phyloP scores from a whole-genome alignment of 345 rosid genomes.

The Aquilaria malaccensis region DNA sequence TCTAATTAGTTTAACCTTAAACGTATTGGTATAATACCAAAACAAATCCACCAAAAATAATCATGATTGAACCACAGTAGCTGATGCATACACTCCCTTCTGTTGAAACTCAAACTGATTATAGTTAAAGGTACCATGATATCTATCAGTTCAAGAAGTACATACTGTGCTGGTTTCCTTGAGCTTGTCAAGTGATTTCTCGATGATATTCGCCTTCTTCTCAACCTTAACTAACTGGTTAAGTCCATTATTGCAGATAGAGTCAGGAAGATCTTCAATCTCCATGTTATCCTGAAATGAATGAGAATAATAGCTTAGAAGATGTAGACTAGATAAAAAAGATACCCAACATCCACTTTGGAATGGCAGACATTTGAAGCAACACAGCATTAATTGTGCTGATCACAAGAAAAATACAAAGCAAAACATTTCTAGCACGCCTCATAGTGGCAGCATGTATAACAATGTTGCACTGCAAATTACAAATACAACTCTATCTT shows the following conservation, averaged over 20 bases:
- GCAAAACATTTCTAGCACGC: too few relatives aligned
- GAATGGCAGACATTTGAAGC: background rate
- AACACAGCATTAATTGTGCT: too few relatives aligned
- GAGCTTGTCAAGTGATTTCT: slow-evolving; percentile 70
- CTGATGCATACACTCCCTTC: background rate
- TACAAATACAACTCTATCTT: too few relatives aligned
- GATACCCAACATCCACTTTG: background rate
- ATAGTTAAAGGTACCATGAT: background rate
- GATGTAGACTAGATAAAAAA: background rate
- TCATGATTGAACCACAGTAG: background rate
- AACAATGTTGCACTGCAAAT: too few relatives aligned
- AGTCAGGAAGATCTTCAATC: slow-evolving; percentile 21
- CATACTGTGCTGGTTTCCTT: slow-evolving; percentile 83
- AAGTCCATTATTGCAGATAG: slow-evolving; percentile 28
- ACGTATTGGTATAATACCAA: too few relatives aligned
- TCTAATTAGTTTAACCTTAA: too few relatives aligned
- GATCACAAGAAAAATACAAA: too few relatives aligned
- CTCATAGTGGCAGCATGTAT: too few relatives aligned
- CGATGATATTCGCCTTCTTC: slow-evolving; percentile 65
- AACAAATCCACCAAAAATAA: background rate
- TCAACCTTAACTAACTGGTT: slow-evolving; percentile 37
- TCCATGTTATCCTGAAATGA: slow-evolving; percentile 40
- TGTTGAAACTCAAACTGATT: slow-evolving; percentile 1
- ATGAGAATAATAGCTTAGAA: slow-evolving; percentile 10
- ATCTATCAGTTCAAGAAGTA: slow-evolving; percentile 7